These are phyloP conservation scores for Parathielavia hyrcaniae DNA, from an alignment of 495 filamentous ascomycete genomes.

Conservation along the genomic window DNA sequence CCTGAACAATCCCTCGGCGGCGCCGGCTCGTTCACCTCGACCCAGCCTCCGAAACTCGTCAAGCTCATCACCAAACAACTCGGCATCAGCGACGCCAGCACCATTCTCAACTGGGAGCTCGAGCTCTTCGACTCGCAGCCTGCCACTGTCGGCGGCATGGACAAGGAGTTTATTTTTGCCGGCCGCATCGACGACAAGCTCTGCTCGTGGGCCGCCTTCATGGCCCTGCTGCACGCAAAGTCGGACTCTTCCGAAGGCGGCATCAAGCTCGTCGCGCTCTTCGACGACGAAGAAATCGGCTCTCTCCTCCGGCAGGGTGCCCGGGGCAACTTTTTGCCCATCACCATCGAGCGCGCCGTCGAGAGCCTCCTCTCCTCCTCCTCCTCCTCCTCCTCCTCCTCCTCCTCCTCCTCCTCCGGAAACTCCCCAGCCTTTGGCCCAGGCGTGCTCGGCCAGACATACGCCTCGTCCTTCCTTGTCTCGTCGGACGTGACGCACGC, in stretches of 20 bases:
- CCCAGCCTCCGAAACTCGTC: constrained; percentile 78
- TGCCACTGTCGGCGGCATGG: constrained; percentile 74
- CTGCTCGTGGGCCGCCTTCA: constrained; percentile 85
- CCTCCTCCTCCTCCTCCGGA: constrained; percentile 9
- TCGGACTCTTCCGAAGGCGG: constrained; percentile 46
- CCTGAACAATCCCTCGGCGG: constrained; percentile 38
- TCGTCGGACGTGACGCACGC: constrained; percentile 93
- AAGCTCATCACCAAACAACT: constrained; percentile 73
- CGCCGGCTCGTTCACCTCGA: constrained; percentile 61
- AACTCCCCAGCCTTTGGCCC: constrained; percentile 45
- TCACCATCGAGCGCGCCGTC: constrained; percentile 69
- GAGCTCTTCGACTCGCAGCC: constrained; percentile 92
- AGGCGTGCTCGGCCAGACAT: constrained; percentile 71
- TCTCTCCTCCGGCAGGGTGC: constrained; percentile 86
- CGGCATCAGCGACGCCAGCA: constrained; percentile 57
- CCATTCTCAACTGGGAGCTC: constrained; percentile 93
- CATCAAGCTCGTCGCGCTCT: constrained; percentile 82
- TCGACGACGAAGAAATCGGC: constrained; percentile 96
- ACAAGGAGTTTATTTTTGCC: constrained; percentile 91
- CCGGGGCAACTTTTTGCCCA: constrained; percentile 75
- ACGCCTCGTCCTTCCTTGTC: constrained; percentile 87
- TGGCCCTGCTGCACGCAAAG: constrained; percentile 70
- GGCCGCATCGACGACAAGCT: constrained; percentile 96
- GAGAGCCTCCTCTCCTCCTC: constrained; percentile 52
- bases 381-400: constrained; percentile 17